Evolutionary conservation across 2,329 filamentous ascomycete species (phyloP).

Genomic region (Fusarium sp.): DNA sequence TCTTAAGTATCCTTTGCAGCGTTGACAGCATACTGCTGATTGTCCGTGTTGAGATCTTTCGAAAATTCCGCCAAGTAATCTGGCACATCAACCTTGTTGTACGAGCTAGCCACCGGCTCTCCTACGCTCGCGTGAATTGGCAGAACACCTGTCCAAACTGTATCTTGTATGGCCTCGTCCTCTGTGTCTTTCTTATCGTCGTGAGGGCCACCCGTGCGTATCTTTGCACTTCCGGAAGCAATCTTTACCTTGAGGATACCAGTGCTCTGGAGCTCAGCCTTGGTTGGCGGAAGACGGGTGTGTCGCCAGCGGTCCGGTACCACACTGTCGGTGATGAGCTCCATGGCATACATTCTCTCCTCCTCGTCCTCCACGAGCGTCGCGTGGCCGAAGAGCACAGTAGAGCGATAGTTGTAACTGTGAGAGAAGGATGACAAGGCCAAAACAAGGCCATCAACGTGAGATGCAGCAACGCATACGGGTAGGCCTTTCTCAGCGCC

Average conservation of each 20-base stretch:
- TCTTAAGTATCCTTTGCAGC: conserved; percentile 44
- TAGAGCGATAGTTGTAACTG: conserved; percentile 89
- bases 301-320: conserved; percentile 77
- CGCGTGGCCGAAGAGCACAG: conserved; percentile 81
- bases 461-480: conserved; percentile 78
- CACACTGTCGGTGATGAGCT: conserved; percentile 81
- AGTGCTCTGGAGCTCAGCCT: conserved; percentile 80
- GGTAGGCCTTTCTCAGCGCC: conserved; percentile 67
- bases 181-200: conserved; percentile 65
- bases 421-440: conserved; percentile 84
- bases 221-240: conserved; percentile 80
- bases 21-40: conserved; percentile 47
- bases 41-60: conserved; percentile 55
- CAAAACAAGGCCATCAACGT: conserved; percentile 84
- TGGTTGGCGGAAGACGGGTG: conserved; percentile 77
- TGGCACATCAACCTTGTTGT: conserved; percentile 73
- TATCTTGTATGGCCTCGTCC: conserved; percentile 56
- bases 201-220: conserved; percentile 73
- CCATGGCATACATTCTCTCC: conserved; percentile 84
- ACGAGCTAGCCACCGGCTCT: conserved; percentile 69
- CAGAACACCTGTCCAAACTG: conserved; percentile 69
- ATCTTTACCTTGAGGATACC: conserved; percentile 78
- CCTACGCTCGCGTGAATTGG: conserved; percentile 75
- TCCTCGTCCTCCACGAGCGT: conserved; percentile 72
- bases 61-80: conserved; percentile 67